Evolutionary conservation across 805 yeast species (phyloP).

Genomic region (Huiozyma naganishii): DNA sequence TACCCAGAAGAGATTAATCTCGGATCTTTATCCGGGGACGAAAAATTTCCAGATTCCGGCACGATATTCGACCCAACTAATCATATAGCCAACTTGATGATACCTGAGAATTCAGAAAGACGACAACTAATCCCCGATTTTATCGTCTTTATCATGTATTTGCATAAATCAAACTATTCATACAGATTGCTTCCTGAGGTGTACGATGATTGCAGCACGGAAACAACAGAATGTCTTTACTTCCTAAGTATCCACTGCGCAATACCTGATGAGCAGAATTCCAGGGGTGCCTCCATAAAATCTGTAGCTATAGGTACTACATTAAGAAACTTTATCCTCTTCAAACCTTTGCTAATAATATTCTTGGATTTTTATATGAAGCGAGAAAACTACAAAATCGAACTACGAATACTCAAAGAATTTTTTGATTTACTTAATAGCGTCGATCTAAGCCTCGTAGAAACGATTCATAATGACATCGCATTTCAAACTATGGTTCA

Average conservation of each 20-base stretch:
- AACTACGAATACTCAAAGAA: conserved; percentile 10
- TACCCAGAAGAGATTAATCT: conserved; percentile 34
- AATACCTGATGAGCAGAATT: conserved; percentile 31
- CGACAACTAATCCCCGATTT: conserved; percentile 43
- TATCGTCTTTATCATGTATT: conserved; percentile 44
- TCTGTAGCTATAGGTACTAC: conserved; percentile 50
- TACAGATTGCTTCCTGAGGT: conserved; percentile 19
- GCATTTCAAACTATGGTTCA: conserved; percentile 15
- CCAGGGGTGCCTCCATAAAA: conserved; percentile 51
- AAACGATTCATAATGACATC: conserved; percentile 8
- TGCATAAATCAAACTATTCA: conserved; percentile 15
- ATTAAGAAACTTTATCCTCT: conserved; percentile 40
- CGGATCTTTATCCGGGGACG: not conserved
- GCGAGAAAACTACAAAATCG: conserved; percentile 6
- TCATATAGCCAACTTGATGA: conserved; percentile 42
- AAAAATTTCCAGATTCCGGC: not conserved
- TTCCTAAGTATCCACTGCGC: conserved; percentile 49
- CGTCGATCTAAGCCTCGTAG: conserved; percentile 15
- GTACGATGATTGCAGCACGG: conserved; percentile 14
- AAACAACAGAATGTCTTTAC: conserved; percentile 25
- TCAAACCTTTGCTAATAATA: conserved; percentile 47
- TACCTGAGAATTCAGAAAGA: conserved; percentile 50
- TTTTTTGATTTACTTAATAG: conserved; percentile 19
- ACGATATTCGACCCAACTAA: conserved; percentile 3
- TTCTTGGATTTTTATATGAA: conserved; percentile 33